Base-by-base conservation (phyloP, 2,329 filamentous ascomycete species). In the Uncinocarpus reesii region DNA sequence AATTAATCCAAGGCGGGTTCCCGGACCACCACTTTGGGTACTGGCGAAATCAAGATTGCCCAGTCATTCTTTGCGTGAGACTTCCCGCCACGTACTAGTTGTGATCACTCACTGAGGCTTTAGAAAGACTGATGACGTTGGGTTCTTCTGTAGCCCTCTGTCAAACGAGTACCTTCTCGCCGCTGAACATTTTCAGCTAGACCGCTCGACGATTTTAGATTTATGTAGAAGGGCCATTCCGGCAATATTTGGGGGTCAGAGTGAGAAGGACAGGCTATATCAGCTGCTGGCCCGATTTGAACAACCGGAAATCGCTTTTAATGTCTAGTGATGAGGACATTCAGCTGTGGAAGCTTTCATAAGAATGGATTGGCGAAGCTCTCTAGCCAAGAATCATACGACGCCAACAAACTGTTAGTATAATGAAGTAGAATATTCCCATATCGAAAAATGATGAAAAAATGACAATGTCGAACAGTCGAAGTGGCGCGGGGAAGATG, bases 161-260 rank as follows among this genome's bases (percentile, higher is more conserved):
- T 88, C 84, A 0, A 81, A 87, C 55, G 86, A 93, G 62, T 90
- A 89, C 63, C 68, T 72, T 6, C 75, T 92, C 2, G 83, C 84
- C 2, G 80, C 83, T 1, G 65, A 80, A 55, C 79, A 89, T 60
- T 92, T 92, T 58, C 61, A 65, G 0, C 70, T 92, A 11, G 60
- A 56, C 23, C 62, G 66, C 11, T 48, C 56, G 1, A 69, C 76
- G 18, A 56, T 81, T 6, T 70, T 78, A 48, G 61, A 62, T 0
- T 64, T 90, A 16, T 79, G 77, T n/a, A 72, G 74, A 42, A 75
- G 76, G 51, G 75, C 76, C 0, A 74, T 85, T 3, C 72, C 79
- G 15, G 72, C 75, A 1, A 85, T 86, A 23, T 90, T 92, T 57
- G 78, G 75, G 0, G 75, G 74, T 0, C 70, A 80, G 2, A 65